Evolutionary conservation across 371 early-diverging fungal species (phyloP).

Genomic region (Lichtheimia hyalospora): DNA sequence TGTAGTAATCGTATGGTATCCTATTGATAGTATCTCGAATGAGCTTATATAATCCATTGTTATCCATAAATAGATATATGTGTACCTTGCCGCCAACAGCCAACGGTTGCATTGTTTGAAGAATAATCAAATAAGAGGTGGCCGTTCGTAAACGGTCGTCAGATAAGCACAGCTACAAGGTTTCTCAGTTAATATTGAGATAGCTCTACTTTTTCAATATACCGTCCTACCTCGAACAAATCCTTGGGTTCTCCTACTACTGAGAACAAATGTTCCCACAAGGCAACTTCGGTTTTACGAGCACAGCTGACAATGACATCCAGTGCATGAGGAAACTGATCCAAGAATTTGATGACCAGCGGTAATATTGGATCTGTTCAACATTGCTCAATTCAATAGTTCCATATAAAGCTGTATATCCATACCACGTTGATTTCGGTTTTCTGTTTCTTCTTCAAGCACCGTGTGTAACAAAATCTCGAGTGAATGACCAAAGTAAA

Average conservation of each 20-base stretch:
- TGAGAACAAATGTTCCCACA: constrained; percentile 87
- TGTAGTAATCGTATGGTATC: constrained; percentile 74
- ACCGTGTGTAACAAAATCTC: constrained; percentile 85
- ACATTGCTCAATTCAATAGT: neutral
- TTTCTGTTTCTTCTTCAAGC: constrained; percentile 75
- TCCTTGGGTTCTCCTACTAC: constrained; percentile 78
- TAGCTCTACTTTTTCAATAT: too few relatives aligned
- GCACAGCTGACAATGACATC: constrained; percentile 90
- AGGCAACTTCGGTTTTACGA: constrained; percentile 85
- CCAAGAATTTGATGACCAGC: constrained; percentile 67
- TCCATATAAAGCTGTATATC: neutral
- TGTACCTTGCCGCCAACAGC: constrained; percentile 59
- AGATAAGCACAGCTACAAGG: constrained; percentile 62
- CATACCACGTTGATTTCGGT: constrained; percentile 10
- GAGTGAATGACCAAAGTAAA: constrained; percentile 83
- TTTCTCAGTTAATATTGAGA: neutral
- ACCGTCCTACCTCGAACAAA: constrained; percentile 69
- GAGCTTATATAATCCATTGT: neutral
- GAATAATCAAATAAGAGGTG: constrained; percentile 81
- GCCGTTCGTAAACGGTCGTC: constrained; percentile 76
- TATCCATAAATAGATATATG: neutral
- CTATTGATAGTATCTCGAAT: constrained; percentile 15
- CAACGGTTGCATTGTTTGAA: constrained; percentile 81
- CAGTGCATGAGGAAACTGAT: constrained; percentile 70
- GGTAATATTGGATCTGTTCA: constrained; percentile 66